Base-by-base conservation (phyloP, 169 alveolate species). In the Babesia bovis region DNA sequence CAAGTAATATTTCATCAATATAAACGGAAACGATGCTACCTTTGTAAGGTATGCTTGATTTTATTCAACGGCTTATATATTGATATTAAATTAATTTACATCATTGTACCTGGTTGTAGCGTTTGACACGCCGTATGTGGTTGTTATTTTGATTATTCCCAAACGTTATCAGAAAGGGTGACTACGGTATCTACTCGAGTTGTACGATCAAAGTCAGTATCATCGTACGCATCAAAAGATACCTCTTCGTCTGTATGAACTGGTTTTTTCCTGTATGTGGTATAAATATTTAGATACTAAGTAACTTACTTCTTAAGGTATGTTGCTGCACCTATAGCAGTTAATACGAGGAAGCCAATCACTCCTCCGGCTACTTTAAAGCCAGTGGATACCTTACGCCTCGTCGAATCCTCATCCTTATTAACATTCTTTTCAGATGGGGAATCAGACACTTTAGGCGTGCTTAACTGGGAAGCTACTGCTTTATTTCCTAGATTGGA, bases 351-450 rank as follows among this genome's bases (percentile, higher is more conserved):
- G 3, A 53, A 1, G 44, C 65, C 65, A 25, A 53, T 28, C 32
- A 32, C 44, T 4, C 65, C 65, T 9, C 65, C 65, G 21, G 65
- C 65, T 13, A 53, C 1, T 44, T 28, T 53, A 15, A 53, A 17
- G 32, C 65, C 65, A 32, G 25, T 53, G 25, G 65, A 53, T 10
- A 32, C 55, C 12, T 47, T 19, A 17, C 55, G 12, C 19, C 26
- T 19, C 19, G 55, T 17, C 19, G 55, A 47, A 19, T 47, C 26
- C 19, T 19, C 7, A 12, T 47, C 55, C 12, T 7, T 7, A 47
- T 17, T 17, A 17, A 47, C 55, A 19, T 47, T 26, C 6, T 47
- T 26, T 19, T 12, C 26, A 9, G 19, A 17, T 47, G 55, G 5
- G 17, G 55, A 17, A 19, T 47, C 25, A 5, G 6, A 5, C 19